Evolutionary conservation across 495 filamentous ascomycete species (phyloP).

Genomic region (Sphaerosporella brunnea): DNA sequence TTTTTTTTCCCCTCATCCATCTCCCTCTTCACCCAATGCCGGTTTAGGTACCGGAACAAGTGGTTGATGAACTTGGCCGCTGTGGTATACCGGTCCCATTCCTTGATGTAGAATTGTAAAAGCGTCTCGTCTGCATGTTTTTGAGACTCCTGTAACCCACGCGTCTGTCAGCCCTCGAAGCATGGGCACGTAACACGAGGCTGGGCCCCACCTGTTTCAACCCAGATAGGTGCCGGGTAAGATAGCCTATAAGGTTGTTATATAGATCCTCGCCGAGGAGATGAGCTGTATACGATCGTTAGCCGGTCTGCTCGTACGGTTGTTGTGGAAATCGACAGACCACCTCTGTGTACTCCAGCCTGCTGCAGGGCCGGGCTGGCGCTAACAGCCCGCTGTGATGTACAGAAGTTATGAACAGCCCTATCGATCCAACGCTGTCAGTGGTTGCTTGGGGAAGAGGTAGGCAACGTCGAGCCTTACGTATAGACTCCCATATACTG

Average conservation of each 20-base stretch:
- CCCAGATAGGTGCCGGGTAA: conserved; percentile 51
- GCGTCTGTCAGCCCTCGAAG: too few species aligned
- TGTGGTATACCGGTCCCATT: conserved; percentile 90
- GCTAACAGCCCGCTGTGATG: conserved; percentile 76
- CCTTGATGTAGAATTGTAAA: conserved; percentile 82
- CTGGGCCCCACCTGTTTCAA: conserved; percentile 35
- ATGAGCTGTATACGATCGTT: too few species aligned
- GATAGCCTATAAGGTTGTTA: conserved; percentile 67
- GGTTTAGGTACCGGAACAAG: conserved; percentile 88
- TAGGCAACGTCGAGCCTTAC: conserved; percentile 32
- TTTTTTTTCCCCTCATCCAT: conserved; percentile 99
- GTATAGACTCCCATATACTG: conserved; percentile 98
- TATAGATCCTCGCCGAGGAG: conserved; percentile 93
- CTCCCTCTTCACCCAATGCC: conserved; percentile 97
- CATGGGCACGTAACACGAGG: too few species aligned
- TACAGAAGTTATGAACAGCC: conserved; percentile 97
- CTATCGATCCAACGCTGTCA: conserved; percentile 29
- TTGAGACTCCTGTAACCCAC: conserved; percentile 47
- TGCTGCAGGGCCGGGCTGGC: conserved; percentile 24
- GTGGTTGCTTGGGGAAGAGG: conserved; percentile 7
- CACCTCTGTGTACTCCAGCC: conserved; percentile 55
- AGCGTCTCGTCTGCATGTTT: conserved; percentile 76
- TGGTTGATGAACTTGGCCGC: conserved; percentile 96
- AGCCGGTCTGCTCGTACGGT: too few species aligned
- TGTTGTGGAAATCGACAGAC: conserved; percentile 32